Base-by-base conservation (phyloP, 345 rosid genomes). In the Gossypium bickii region DNA sequence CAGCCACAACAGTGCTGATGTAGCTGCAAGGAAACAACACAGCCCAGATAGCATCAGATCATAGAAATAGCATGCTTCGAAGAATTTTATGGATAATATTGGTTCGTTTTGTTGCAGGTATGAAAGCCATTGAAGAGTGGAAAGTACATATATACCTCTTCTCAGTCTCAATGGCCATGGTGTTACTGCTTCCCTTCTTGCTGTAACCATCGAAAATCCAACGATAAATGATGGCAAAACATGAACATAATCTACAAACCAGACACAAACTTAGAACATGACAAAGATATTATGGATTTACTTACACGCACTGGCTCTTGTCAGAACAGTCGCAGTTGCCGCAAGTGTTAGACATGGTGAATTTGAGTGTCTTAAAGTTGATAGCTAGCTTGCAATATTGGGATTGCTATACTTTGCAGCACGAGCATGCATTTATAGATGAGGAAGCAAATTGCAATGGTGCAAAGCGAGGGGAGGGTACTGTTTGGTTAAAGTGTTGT, bases 261-360 rank as follows among this genome's bases (percentile, higher is more conserved):
- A 6, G 3, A 13, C 44, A 27, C 15, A 18, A 51, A 16, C 16
- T 2, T 51, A 51, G 7, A 13, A 4, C 55, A 15, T 43, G 22
- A 34, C 41, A 34, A 34, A 2, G 45, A 63, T 63, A 22, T 1
- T 9, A 44, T 12, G 2, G 15, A 16, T 25, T 34, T 49, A 25
- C 72, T 49, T 34, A 38, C 70, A 53, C 84, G 72, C 94, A 93
- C 88, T 89, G 85, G 89, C 81, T 85, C 82, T 78, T 82, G 93
- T 92, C 94, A 77, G 88, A 44, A 82, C 98, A 93, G 89, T 85
- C 87, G 64, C 98, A 93, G 92, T 64, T 85, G 55, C 85, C 93
- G 72, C 98, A 94, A 73, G 24, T 78, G 90, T 45, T 70, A 25
- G 96, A 90, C 98, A 93, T 93, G 84, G 78, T 87, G 83, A 24